phyloP scores from a whole-genome alignment of 257 asterid species.

The Prunella vulgaris region DNA sequence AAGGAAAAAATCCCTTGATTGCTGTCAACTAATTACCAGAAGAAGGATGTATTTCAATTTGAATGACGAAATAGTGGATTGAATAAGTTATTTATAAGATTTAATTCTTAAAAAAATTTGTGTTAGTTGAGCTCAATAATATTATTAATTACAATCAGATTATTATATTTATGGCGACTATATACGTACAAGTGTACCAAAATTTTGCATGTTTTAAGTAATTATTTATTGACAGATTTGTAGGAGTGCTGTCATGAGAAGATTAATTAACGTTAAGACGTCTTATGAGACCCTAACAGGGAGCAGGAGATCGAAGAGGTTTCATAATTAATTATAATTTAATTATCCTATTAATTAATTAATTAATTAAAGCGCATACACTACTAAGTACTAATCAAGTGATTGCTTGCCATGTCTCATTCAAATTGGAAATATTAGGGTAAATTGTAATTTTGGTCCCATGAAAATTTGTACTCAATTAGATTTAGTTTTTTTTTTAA shows the following conservation, averaged over 20 bases:
- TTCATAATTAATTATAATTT: neutral
- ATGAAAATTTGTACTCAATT: too few relatives aligned
- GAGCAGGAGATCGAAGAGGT: slow-evolving; percentile 15
- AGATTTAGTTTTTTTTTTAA: too few relatives aligned
- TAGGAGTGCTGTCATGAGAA: slow-evolving; percentile 2
- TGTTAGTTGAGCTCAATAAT: neutral
- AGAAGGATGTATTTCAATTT: slow-evolving; percentile 18
- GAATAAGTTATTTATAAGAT: neutral
- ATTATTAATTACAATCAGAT: neutral
- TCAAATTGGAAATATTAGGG: too few relatives aligned
- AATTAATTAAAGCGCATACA: neutral
- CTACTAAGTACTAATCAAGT: neutral
- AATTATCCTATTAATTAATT: neutral
- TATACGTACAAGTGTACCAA: slow-evolving; percentile 21
- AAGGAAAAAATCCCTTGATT: slow-evolving; percentile 11
- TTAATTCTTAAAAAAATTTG: neutral
- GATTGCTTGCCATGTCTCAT: neutral
- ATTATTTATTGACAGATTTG: neutral
- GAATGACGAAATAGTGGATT: slow-evolving; percentile 27
- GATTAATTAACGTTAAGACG: slow-evolving; percentile 22
- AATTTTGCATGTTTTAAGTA: neutral
- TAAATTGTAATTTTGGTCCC: too few relatives aligned
- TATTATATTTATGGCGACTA: neutral
- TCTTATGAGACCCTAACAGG: slow-evolving; percentile 33
- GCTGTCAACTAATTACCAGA: slow-evolving; percentile 42